These are phyloP conservation scores for Diaporthe australafricana DNA, from an alignment of 2,329 filamentous ascomycete species.

Conservation along the genomic window DNA sequence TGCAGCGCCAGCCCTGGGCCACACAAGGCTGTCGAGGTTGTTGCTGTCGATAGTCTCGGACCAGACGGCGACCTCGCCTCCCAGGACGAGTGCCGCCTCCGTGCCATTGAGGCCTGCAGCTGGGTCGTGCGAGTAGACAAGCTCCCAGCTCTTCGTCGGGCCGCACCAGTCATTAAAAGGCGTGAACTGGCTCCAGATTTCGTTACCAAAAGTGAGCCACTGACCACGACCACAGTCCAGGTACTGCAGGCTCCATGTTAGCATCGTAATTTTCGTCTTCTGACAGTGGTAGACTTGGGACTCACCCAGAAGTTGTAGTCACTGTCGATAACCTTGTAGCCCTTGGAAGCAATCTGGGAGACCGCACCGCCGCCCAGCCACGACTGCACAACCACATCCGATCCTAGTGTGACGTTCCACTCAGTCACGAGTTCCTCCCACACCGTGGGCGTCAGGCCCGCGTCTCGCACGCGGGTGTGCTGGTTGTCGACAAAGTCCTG, in stretches of 20 bases:
- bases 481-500: slow-evolving; percentile 81
- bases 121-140: slow-evolving; percentile 85
- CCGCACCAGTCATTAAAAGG: slow-evolving; percentile 86
- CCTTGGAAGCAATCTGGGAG: slow-evolving; percentile 67
- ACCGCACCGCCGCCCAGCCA: slow-evolving; percentile 78
- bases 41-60: slow-evolving; percentile 80
- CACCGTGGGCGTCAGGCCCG: slow-evolving; percentile 78
- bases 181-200: slow-evolving; percentile 58
- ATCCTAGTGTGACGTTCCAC: slow-evolving; percentile 80
- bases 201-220: slow-evolving; percentile 79
- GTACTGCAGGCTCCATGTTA: slow-evolving; percentile 63
- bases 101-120: slow-evolving; percentile 70
- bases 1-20: slow-evolving; percentile 80
- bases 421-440: slow-evolving; percentile 89
- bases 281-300: slow-evolving; percentile 13
- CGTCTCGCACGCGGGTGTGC: slow-evolving; percentile 72
- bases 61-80: slow-evolving; percentile 87
- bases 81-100: slow-evolving; percentile 76
- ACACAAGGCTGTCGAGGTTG: slow-evolving; percentile 81
- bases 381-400: slow-evolving; percentile 80
- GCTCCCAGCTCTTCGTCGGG: slow-evolving; percentile 83
- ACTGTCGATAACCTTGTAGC: slow-evolving; percentile 79
- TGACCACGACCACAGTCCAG: slow-evolving; percentile 86
- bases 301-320: slow-evolving; percentile 83
- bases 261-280: slow-evolving; percentile 1